Evolutionary conservation across 345 rosid species (phyloP), one percentile per base, ranked within the genome.

Genomic region (Citrus reticulata): DNA sequence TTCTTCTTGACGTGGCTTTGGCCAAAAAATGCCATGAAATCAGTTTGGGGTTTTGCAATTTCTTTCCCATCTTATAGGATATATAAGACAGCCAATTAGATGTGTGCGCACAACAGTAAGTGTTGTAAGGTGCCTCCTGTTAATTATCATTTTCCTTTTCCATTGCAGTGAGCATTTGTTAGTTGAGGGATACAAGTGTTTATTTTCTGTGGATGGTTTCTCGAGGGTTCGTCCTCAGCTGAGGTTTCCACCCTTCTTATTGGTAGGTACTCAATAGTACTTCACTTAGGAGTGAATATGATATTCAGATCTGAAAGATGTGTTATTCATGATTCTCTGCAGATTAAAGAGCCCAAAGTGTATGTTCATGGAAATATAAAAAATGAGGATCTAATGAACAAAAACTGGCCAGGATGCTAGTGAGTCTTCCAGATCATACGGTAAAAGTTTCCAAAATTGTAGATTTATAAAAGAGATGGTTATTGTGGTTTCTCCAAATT

Each of bases 321-420:
- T 72, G 16, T 32, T 34, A 24, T 10, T 40, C 57, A 35, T 49
- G 77, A 32, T 35, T 51, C 51, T 72, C 29, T 82, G 84, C 92
- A 96, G 99, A 93, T 88, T 62, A 91, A 80, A 82, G 90, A 80
- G 77, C 84, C 94, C 59, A 93, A 84, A 86, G 95, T 93, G 22
- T 94, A 84, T 71, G 82, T 93, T 82, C 98, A 91, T 73, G 86
- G 90, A 75, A 81, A 84, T 86, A 65, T 77, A 71, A 78, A 78
- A 62, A 81, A 79, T 74, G 83, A 68, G 68, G 90, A 84, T 72
- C 40, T 77, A 3, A 64, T 80, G 80, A 81, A 78, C 35, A 81
- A 78, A 81, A 82, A 77, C 22, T 91, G 94, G 97, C 85, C 90
- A n/a, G 92, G 95, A 78, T 94, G 97, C 79, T 79, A 75, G 20